Evolutionary conservation across 2,329 filamentous ascomycete genomes (phyloP), one percentile per base, ranked within the genome.

Genomic region (Epichloe amarillans): DNA sequence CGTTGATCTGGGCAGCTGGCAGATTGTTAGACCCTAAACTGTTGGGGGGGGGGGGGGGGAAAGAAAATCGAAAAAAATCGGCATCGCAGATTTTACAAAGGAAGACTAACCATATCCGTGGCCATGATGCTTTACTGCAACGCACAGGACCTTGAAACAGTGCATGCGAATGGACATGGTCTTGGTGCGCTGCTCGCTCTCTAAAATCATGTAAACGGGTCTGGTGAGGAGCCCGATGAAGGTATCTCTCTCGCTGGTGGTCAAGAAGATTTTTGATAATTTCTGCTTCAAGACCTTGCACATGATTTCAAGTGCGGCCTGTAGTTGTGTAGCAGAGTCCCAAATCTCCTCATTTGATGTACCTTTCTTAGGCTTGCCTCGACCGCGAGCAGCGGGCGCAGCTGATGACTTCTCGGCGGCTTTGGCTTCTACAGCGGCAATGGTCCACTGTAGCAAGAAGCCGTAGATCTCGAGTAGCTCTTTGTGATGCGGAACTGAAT

Each of bases 111-210:
- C 90, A 64, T 95, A 96, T 58, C 86, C 93, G 67, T 98, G 93
- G 2, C 93, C 93, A 64, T 98, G 93, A 63, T 97, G 90, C 71
- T 98, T 98, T 53, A 98, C 83, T 37, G 94, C 90, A 59, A 97
- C 88, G 63, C 93, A 98, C 7, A 98, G 73, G 19, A 97, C 89
- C 66, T 95, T 95, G 75, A 96, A 98, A 52, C 86, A 87, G 69
- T 97, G 90, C 88, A 97, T 97, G 46, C 90, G 82, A 54, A 97
- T 91, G 4, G 85, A 74, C 26, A 83, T 93, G 60, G 79, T 86
- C 73, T 97, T 98, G 56, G 90, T 85, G 54, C 93, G 80, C 63
- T 90, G 84, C 67, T 98, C 93, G 66, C 86, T 96, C 70, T 98
- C 93, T 41, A 98, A 74, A 23, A 98, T 79, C 68, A 96, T 80